Percentiles rank a stretch among this genome's conserved stretches.
These are phyloP conservation scores for Porphyrellus cyaneotinctus DNA, from an alignment of 768 basidiomycete genomes.

Conservation along the genomic window DNA sequence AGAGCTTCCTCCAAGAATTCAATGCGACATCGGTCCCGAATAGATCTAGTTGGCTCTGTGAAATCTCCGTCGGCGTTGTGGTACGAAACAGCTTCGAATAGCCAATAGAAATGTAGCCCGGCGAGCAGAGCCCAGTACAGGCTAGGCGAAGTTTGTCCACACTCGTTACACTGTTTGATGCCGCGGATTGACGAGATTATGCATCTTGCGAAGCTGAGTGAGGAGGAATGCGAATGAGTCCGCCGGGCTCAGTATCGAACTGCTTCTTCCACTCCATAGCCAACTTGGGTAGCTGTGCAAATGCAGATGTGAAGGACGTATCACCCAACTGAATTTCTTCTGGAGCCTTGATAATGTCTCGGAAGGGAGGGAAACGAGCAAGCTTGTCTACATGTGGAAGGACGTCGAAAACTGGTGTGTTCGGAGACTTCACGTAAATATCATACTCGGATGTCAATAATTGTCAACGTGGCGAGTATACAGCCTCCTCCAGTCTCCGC, in stretches of 20 bases:
- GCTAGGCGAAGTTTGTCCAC: background rate
- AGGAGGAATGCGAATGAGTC: background rate
- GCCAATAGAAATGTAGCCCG: background rate
- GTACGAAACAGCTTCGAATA: no score
- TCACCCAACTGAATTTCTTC: background rate
- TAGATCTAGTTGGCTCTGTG: background rate
- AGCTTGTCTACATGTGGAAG: slow-evolving; percentile 7
- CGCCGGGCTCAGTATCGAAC: slow-evolving; percentile 2
- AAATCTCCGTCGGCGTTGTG: background rate
- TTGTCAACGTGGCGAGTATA: slow-evolving; percentile 1
- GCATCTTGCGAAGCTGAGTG: background rate
- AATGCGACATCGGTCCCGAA: background rate
- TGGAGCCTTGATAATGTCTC: background rate
- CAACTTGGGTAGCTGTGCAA: background rate
- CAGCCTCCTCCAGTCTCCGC: background rate
- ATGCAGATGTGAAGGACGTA: background rate
- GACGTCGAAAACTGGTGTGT: background rate
- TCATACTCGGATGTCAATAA: background rate
- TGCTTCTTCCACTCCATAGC: slow-evolving; percentile 4
- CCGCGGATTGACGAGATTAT: background rate
- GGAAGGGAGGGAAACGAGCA: slow-evolving; percentile 2
- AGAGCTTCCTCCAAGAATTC: background rate
- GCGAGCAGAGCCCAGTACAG: background rate
- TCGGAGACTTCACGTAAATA: background rate
- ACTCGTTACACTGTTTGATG: no score